Evolutionary conservation across 345 rosid species (phyloP).

Genomic region (Citrus sinensis): DNA sequence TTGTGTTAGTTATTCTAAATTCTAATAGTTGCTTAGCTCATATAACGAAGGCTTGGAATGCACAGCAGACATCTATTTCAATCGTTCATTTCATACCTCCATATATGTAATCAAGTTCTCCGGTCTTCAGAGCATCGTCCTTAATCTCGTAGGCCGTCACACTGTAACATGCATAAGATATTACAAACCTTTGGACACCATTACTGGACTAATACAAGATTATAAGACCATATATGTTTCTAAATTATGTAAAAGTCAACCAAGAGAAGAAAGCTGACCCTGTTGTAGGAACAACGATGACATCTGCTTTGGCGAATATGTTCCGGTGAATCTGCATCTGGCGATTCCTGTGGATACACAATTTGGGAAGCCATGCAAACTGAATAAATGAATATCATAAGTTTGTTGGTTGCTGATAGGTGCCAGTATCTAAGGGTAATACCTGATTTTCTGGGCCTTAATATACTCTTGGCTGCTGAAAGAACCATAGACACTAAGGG

Average conservation of each 20-base stretch:
- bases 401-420: too few species aligned
- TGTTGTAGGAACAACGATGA: slow-evolving; percentile 65
- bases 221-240: too few species aligned
- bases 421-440: not conserved
- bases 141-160: slow-evolving; percentile 61
- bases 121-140: slow-evolving; percentile 48
- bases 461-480: slow-evolving; percentile 55
- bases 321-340: slow-evolving; percentile 47
- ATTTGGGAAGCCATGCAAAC: not conserved
- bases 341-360: slow-evolving; percentile 48
- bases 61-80: too few species aligned
- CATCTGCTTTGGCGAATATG: slow-evolving; percentile 53
- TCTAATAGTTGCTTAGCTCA: not conserved
- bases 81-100: slow-evolving; percentile 45
- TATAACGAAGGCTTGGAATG: not conserved
- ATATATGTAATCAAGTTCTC: slow-evolving; percentile 70
- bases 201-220: not conserved
- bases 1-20: not conserved
- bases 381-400: too few species aligned
- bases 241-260: too few species aligned
- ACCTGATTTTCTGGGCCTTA: slow-evolving; percentile 66
- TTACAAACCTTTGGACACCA: not conserved
- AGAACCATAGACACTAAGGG: slow-evolving; percentile 51
- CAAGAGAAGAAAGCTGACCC: slow-evolving; percentile 37
- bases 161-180: slow-evolving; percentile 19